Percentiles rank a stretch among this genome's conserved stretches.
phyloP scores from a whole-genome alignment of 1,139 yeast genomes.

The Geotrichum klebahnii region DNA sequence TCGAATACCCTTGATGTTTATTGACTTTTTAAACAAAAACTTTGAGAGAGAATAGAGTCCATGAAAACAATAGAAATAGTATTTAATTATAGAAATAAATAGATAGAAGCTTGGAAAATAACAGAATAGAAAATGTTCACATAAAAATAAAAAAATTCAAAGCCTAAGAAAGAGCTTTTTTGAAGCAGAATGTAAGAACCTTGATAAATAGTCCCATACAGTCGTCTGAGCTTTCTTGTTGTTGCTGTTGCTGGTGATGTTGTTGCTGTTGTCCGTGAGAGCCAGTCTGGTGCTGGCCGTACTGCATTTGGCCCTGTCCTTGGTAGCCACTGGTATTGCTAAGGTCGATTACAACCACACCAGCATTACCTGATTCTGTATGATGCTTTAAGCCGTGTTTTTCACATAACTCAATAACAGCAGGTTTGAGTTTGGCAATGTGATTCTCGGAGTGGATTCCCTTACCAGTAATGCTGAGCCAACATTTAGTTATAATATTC shows the following conservation, averaged over 20 bases:
- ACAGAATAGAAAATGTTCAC: slow-evolving; percentile 13
- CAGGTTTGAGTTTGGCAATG: slow-evolving; percentile 84
- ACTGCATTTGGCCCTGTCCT: slow-evolving; percentile 26
- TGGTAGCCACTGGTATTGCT: slow-evolving; percentile 41
- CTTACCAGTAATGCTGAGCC: slow-evolving; percentile 79
- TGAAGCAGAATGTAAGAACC: slow-evolving; percentile 25
- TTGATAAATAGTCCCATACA: slow-evolving; percentile 25
- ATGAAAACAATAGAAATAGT: slow-evolving; percentile 26
- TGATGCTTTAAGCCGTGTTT: slow-evolving; percentile 59
- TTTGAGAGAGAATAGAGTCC: slow-evolving; percentile 34
- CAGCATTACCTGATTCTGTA: slow-evolving; percentile 67
- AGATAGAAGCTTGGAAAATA: slow-evolving; percentile 14
- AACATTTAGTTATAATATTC: neutral
- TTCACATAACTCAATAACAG: slow-evolving; percentile 70
- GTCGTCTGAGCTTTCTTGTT: slow-evolving; percentile 32
- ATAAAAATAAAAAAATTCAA: slow-evolving; percentile 14
- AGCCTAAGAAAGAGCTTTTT: slow-evolving; percentile 23
- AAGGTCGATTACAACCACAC: slow-evolving; percentile 72
- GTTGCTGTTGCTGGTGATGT: slow-evolving; percentile 32
- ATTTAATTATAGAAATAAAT: slow-evolving; percentile 4
- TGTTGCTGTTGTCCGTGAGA: slow-evolving; percentile 28
- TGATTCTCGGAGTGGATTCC: slow-evolving; percentile 81
- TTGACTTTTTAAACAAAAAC: slow-evolving; percentile 63
- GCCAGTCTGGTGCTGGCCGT: slow-evolving; percentile 23
- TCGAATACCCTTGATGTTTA: slow-evolving; percentile 66